Evolutionary conservation across 352 stramenopile genomes (phyloP), one percentile per base, ranked within the genome.

Genomic region (Phytopythium sindhum): DNA sequence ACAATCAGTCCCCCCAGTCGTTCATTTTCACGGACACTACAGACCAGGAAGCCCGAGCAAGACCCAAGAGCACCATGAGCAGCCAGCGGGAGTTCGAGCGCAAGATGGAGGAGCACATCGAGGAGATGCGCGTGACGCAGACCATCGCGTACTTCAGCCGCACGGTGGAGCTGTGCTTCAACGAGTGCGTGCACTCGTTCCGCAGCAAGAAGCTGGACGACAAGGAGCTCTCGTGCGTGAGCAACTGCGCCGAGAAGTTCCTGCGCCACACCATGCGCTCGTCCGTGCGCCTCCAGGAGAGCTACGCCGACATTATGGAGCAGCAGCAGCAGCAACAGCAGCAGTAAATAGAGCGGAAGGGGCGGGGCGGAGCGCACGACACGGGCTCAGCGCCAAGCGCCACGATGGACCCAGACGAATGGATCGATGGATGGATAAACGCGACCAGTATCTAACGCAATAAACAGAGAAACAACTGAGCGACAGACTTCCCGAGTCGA

Each of bases 201-300:
- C 86, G 86, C 73, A 95, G 85, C 79, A 96, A 97, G 81, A 93
- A 95, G 70, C 66, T 97, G 66, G 85, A 96, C 65, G 84, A 95
- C 80, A 91, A 91, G 77, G 89, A 97, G 67, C 78, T 86, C 63
- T 88, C 82, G 37, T 97, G 89, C 70, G 78, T 97, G 50, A 92
- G 84, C 73, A 92, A 84, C 68, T 97, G 89, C 73, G 85, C 86
- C 55, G 88, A 96, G 65, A 97, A 97, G 74, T 95, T 96, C 66
- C 61, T 97, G 68, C 90, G 89, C 74, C 86, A 96, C 80, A 96
- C 86, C 33, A 95, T 96, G 86, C 86, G 89, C 66, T 93, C 89
- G 61, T 93, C 83, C 26, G 85, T 96, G 60, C 88, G 89, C 62
- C 77, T 97, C 54, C 84, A 93, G 66, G 89, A 97, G 68, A 93